Evolutionary conservation across 2,329 filamentous ascomycete species (phyloP).

Genomic region (Alternaria hordeiaustralica): DNA sequence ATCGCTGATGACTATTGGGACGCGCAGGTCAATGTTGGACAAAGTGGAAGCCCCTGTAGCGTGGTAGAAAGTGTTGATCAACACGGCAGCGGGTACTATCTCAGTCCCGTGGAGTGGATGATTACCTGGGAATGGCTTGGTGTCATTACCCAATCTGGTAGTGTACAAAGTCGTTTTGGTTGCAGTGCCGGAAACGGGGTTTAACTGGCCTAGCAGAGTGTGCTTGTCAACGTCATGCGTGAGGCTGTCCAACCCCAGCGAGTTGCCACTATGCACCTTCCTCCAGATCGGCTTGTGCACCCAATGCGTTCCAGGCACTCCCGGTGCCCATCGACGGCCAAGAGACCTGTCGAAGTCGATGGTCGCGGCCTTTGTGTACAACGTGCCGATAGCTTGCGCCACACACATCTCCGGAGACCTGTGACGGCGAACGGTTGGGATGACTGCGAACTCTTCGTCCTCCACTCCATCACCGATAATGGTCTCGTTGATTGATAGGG

Average conservation of each 20-base stretch:
- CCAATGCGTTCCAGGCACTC: slow-evolving; percentile 34
- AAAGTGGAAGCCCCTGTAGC: neutral
- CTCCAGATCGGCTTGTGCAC: slow-evolving; percentile 24
- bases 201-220: slow-evolving; percentile 41
- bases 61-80: neutral
- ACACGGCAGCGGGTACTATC: neutral
- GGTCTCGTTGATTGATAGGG: slow-evolving; percentile 52
- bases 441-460: neutral
- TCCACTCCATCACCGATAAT: neutral
- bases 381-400: neutral
- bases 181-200: slow-evolving; percentile 9
- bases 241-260: neutral
- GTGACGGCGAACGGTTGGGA: neutral
- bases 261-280: slow-evolving; percentile 4
- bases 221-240: slow-evolving; percentile 43
- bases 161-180: neutral
- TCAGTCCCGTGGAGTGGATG: neutral
- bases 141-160: neutral
- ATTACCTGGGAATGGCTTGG: neutral
- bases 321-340: neutral
- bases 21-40: neutral
- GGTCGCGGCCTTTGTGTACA: neutral
- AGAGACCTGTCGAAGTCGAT: neutral
- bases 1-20: neutral
- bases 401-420: neutral